Conservation (phyloP, 176 grass and related monocot genomes). For the Oryza nivara region DNA sequence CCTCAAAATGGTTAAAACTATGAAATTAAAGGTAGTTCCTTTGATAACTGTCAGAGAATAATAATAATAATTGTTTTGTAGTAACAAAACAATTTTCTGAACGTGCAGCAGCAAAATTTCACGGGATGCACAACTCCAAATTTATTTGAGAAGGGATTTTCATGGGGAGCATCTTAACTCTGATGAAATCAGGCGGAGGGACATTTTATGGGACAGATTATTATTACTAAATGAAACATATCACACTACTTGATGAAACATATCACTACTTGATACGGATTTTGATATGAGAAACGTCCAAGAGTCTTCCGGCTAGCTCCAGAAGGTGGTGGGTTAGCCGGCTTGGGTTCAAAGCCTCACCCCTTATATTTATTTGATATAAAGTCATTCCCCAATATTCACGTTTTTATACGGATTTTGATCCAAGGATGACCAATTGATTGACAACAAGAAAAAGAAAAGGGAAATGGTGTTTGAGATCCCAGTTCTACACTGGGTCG, state of each 20-base stretch:
- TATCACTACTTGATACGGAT: too few relatives aligned
- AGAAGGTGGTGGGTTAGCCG: too few relatives aligned
- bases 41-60: neutral
- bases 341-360: too few relatives aligned
- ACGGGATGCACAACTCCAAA: neutral
- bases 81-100: neutral
- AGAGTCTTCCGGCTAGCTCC: too few relatives aligned
- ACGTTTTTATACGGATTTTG: too few relatives aligned
- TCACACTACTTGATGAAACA: neutral
- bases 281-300: too few relatives aligned
- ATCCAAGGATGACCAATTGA: neutral
- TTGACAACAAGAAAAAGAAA: neutral
- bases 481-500: neutral
- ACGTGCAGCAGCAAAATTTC: neutral
- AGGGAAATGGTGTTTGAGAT: neutral
- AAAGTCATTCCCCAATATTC: too few relatives aligned
- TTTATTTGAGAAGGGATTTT: neutral
- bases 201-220: neutral
- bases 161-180: neutral
- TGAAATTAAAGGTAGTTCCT: conserved; percentile 22
- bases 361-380: too few relatives aligned
- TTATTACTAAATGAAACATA: neutral
- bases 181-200: neutral
- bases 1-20: neutral
- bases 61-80: neutral